These are phyloP conservation scores for Bombardia bombarda DNA, from an alignment of 495 filamentous ascomycete species.

Conservation along the genomic window DNA sequence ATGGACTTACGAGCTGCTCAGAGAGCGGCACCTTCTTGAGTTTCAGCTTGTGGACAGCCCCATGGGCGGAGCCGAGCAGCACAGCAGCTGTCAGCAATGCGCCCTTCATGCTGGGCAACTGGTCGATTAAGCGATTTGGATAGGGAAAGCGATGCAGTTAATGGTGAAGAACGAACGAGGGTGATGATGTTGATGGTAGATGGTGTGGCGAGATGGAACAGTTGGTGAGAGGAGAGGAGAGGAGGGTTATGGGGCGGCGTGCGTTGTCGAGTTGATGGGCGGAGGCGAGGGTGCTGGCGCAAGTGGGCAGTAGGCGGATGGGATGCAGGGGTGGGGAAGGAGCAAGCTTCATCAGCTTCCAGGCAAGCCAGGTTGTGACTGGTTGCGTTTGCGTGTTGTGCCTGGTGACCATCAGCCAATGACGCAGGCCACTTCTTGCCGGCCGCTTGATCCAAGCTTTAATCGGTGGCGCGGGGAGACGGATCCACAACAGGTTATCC, in stretches of 20 bases:
- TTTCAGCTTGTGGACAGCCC: conserved; percentile 87
- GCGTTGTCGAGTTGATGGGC: not conserved
- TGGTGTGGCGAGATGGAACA: not conserved
- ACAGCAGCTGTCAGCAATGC: conserved; percentile 64
- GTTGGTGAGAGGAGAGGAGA: not conserved
- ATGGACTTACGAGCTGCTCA: conserved; percentile 74
- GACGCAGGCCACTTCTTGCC: conserved; percentile 7
- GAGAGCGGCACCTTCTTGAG: conserved; percentile 91
- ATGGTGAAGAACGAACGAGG: not conserved
- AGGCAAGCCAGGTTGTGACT: not conserved
- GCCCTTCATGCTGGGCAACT: conserved; percentile 66
- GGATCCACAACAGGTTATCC: no score
- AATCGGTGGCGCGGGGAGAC: no score
- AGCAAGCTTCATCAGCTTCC: not conserved
- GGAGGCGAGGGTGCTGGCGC: not conserved
- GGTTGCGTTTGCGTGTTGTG: conserved; percentile 4
- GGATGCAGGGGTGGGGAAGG: not conserved
- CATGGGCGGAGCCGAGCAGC: conserved; percentile 74
- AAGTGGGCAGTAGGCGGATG: not conserved
- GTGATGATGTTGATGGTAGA: not conserved
- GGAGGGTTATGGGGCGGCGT: not conserved
- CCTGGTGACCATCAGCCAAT: conserved; percentile 9
- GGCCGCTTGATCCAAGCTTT: not conserved
- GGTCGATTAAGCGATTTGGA: not conserved
- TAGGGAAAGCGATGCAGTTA: conserved; percentile 5